Evolutionary conservation across 2,329 filamentous ascomycete species (phyloP).

Genomic region (Alternaria sp.): DNA sequence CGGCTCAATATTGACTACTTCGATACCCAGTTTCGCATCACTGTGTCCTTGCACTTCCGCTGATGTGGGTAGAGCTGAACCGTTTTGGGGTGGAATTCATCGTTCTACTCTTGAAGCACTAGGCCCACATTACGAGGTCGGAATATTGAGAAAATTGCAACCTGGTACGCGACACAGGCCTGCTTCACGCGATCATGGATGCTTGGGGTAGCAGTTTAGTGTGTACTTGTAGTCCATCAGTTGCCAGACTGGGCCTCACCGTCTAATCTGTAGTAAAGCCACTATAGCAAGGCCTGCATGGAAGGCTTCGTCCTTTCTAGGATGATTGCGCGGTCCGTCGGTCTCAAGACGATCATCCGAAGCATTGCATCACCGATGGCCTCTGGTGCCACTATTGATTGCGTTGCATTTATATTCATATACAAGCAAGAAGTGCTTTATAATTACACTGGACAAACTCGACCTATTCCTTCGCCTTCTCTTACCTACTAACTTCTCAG

Average conservation of each 20-base stretch:
- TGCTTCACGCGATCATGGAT: neutral
- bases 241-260: slow-evolving; percentile 2
- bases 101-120: slow-evolving; percentile 7
- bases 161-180: slow-evolving; percentile 9
- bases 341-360: slow-evolving; percentile 23
- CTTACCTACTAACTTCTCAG: slow-evolving; percentile 6
- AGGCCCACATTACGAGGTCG: slow-evolving; percentile 14
- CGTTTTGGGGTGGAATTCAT: neutral
- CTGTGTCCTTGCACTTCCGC: neutral
- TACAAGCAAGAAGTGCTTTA: slow-evolving; percentile 1
- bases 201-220: neutral
- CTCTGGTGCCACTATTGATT: slow-evolving; percentile 8
- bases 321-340: slow-evolving; percentile 10
- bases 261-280: neutral
- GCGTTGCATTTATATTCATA: slow-evolving; percentile 15
- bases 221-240: neutral
- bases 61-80: neutral
- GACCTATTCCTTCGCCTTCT: neutral
- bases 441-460: neutral
- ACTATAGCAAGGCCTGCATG: slow-evolving; percentile 10
- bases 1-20: slow-evolving; percentile 1
- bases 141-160: slow-evolving; percentile 19
- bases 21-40: neutral
- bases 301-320: slow-evolving; percentile 18
- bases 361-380: slow-evolving; percentile 14